A percentile compares a stretch with the other conserved stretches of the same genome.
Evolutionary conservation across 2,329 filamentous ascomycete species (phyloP).

Genomic region (Aureobasidium uvarum): DNA sequence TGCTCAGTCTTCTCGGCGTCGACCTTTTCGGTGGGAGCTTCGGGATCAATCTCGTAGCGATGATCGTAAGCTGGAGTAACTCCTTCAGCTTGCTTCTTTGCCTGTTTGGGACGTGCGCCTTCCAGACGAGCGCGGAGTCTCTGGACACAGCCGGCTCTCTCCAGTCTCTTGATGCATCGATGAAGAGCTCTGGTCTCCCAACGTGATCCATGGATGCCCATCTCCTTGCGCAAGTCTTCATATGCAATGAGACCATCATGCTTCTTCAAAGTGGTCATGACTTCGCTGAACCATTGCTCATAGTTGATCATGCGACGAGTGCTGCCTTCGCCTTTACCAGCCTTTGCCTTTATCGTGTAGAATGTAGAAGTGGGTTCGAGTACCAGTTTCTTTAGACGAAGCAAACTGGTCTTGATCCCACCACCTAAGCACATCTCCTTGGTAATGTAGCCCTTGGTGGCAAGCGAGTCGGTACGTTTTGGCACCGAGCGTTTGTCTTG

Average conservation of each 20-base stretch:
- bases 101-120: slow-evolving; percentile 3
- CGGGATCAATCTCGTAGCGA: slow-evolving; percentile 9
- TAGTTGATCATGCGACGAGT: slow-evolving; percentile 41
- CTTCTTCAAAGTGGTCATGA: slow-evolving; percentile 52
- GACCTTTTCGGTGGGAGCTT: not conserved
- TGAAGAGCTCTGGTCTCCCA: slow-evolving; percentile 44
- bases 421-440: slow-evolving; percentile 53
- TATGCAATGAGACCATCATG: slow-evolving; percentile 52
- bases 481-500: slow-evolving; percentile 66
- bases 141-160: slow-evolving; percentile 43
- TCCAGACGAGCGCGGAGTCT: slow-evolving; percentile 38
- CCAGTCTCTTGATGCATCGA: slow-evolving; percentile 43
- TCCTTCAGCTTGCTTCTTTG: not conserved
- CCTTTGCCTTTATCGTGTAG: slow-evolving; percentile 22
- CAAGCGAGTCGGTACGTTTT: slow-evolving; percentile 57
- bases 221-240: slow-evolving; percentile 51
- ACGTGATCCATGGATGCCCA: slow-evolving; percentile 40
- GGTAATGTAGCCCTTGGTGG: slow-evolving; percentile 60
- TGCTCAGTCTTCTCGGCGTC: slow-evolving; percentile 12
- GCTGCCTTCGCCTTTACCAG: slow-evolving; percentile 17
- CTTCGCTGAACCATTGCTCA: slow-evolving; percentile 48
- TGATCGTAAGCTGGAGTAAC: not conserved
- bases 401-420: slow-evolving; percentile 56
- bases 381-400: slow-evolving; percentile 53
- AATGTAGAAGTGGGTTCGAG: slow-evolving; percentile 29